These are phyloP conservation scores for Daldinia caldariorum DNA, from an alignment of 495 filamentous ascomycete species.

Conservation along the genomic window DNA sequence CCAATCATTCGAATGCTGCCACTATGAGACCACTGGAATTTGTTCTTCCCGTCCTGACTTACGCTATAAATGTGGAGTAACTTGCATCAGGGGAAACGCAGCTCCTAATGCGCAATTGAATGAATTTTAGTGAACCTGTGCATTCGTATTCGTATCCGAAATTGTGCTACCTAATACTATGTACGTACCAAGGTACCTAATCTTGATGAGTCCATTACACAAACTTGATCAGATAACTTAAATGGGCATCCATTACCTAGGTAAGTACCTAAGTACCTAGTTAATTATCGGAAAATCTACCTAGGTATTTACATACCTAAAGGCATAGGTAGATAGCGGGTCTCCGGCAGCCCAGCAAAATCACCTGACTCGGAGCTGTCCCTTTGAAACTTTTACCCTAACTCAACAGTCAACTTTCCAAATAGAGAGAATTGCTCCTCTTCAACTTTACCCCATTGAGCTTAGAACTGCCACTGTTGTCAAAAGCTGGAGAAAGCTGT, in stretches of 20 bases:
- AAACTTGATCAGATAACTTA: slow-evolving; percentile 32
- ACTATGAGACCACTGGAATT: slow-evolving; percentile 50
- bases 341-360: background rate
- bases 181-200: background rate
- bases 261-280: too few species aligned
- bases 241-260: slow-evolving; percentile 21
- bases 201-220: background rate
- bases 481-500: slow-evolving; percentile 11
- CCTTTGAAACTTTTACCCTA: slow-evolving; percentile 17
- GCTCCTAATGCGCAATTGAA: slow-evolving; percentile 3
- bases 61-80: slow-evolving; percentile 20
- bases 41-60: slow-evolving; percentile 39
- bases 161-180: too few species aligned
- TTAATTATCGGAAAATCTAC: too few species aligned
- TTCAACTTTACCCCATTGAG: slow-evolving; percentile 24
- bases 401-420: slow-evolving; percentile 5
- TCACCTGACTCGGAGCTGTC: slow-evolving; percentile 31
- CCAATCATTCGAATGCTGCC: slow-evolving; percentile 48
- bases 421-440: background rate
- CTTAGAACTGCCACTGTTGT: slow-evolving; percentile 9
- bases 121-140: slow-evolving; percentile 9
- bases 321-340: background rate
- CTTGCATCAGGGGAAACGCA: slow-evolving; percentile 14
- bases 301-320: too few species aligned
- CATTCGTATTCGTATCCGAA: slow-evolving; percentile 43